Evolutionary conservation across 139 green algal species (phyloP).

Genomic region (Chlorella sp.): DNA sequence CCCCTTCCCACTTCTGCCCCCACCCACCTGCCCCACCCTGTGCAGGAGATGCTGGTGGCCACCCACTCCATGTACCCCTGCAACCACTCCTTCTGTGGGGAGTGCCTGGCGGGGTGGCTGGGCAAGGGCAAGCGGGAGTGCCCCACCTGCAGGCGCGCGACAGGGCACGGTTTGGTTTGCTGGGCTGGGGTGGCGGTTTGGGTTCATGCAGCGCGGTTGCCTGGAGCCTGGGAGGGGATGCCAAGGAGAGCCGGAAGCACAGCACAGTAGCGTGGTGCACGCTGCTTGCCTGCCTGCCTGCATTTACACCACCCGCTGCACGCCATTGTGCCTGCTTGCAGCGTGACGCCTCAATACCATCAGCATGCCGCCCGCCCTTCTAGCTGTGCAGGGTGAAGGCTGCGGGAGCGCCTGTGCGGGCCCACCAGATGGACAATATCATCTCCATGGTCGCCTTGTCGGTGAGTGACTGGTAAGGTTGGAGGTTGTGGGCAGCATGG

Average conservation of each 20-base stretch:
- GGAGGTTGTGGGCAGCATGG: neutral
- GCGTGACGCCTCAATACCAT: no score
- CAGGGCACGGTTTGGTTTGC: neutral
- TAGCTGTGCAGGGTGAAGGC: neutral
- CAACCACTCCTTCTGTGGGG: slow-evolving; percentile 53
- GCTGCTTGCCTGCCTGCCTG: no score
- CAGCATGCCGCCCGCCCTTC: no score
- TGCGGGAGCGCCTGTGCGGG: neutral
- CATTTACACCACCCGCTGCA: no score
- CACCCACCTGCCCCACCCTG: neutral
- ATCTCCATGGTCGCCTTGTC: neutral
- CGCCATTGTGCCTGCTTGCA: no score
- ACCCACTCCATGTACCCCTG: slow-evolving; percentile 50
- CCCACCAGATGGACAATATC: slow-evolving; percentile 2
- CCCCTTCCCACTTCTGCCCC: neutral
- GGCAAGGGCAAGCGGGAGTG: slow-evolving; percentile 36
- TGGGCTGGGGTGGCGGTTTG: neutral
- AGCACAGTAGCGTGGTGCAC: neutral
- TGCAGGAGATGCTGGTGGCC: slow-evolving; percentile 44
- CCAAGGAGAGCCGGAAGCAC: neutral
- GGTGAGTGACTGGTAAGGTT: neutral
- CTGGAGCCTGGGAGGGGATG: neutral
- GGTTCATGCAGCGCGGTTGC: neutral
- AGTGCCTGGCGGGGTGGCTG: slow-evolving; percentile 47
- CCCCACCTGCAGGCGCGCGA: slow-evolving; percentile 43